Percentiles rank a stretch among this genome's conserved stretches.
Evolutionary conservation across 2,329 filamentous ascomycete genomes (phyloP).

Genomic region (Neurospora sp.): DNA sequence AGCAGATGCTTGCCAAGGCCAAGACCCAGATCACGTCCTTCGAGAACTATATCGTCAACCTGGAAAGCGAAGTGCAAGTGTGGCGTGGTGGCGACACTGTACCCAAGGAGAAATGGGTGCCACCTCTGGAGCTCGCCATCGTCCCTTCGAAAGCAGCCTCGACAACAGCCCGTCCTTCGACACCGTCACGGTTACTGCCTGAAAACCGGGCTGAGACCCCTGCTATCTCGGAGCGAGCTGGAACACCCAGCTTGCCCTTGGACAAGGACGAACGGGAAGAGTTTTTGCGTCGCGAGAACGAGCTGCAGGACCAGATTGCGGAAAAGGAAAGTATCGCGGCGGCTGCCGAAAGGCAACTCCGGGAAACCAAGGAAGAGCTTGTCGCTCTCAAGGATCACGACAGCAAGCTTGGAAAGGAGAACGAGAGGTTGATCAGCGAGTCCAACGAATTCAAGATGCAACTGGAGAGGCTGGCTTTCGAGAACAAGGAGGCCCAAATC

Average conservation of each 20-base stretch:
- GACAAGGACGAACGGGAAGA: constrained; percentile 97
- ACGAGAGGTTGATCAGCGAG: constrained; percentile 75
- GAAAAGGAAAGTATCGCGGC: constrained; percentile 81
- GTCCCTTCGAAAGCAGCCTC: constrained; percentile 22
- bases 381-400: constrained; percentile 77
- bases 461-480: constrained; percentile 87
- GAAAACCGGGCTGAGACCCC: constrained; percentile 53
- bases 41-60: constrained; percentile 70
- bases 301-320: constrained; percentile 90
- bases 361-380: constrained; percentile 79
- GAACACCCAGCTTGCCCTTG: constrained; percentile 76
- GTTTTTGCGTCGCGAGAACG: constrained; percentile 88
- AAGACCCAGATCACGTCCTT: constrained; percentile 84
- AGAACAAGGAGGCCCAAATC: constrained; percentile 92
- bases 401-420: constrained; percentile 73
- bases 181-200: constrained; percentile 37
- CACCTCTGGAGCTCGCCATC: constrained; percentile 33
- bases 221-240: constrained; percentile 65
- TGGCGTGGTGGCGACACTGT: constrained; percentile 87
- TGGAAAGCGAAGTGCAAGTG: constrained; percentile 75
- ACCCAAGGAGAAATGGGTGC: constrained; percentile 80
- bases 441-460: constrained; percentile 95
- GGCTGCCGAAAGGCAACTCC: constrained; percentile 67
- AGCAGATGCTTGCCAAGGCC: constrained; percentile 82
- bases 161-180: constrained; percentile 44